phyloP scores from a whole-genome alignment of 1,284 basidiomycete species.

The Trametes polyzona region DNA sequence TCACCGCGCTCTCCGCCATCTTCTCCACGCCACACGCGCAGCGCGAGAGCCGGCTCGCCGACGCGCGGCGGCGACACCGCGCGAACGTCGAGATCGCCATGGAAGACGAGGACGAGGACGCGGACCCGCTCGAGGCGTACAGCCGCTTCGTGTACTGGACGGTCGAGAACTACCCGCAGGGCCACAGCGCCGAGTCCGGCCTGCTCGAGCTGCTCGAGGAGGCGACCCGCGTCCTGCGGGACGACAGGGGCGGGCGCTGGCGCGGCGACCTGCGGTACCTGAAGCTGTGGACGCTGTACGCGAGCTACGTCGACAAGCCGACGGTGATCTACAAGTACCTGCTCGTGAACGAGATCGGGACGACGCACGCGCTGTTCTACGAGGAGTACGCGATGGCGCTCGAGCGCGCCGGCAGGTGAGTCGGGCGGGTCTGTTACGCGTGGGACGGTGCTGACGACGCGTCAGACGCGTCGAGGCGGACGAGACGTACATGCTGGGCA shows the following conservation, averaged over 20 bases:
- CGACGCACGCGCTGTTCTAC: constrained; percentile 81
- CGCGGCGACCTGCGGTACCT: constrained; percentile 82
- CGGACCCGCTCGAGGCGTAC: constrained; percentile 62
- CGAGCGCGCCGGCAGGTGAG: constrained; percentile 74
- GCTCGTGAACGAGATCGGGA: constrained; percentile 89
- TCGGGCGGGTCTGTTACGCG: constrained; percentile 29
- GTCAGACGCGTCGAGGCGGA: constrained; percentile 85
- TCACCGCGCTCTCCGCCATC: constrained; percentile 71
- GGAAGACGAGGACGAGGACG: constrained; percentile 51
- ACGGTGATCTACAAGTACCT: constrained; percentile 84
- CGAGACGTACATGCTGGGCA: constrained; percentile 84
- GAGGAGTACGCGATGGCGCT: constrained; percentile 88
- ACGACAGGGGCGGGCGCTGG: constrained; percentile 67
- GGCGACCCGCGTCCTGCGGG: constrained; percentile 76
- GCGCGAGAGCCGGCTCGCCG: constrained; percentile 66
- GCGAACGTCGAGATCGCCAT: constrained; percentile 57
- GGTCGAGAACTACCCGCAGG: constrained; percentile 68
- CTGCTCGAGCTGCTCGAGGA: constrained; percentile 83
- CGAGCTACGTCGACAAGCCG: constrained; percentile 76
- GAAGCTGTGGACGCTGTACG: constrained; percentile 92
- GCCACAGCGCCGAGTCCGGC: constrained; percentile 72
- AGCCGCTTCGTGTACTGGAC: constrained; percentile 72
- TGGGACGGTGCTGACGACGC: constrained; percentile 1
- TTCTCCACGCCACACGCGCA: constrained; percentile 75
- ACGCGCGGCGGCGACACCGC: constrained; percentile 61